Conservation (phyloP, 2,329 filamentous ascomycete species). For the Pestalotiopsis sp. region DNA sequence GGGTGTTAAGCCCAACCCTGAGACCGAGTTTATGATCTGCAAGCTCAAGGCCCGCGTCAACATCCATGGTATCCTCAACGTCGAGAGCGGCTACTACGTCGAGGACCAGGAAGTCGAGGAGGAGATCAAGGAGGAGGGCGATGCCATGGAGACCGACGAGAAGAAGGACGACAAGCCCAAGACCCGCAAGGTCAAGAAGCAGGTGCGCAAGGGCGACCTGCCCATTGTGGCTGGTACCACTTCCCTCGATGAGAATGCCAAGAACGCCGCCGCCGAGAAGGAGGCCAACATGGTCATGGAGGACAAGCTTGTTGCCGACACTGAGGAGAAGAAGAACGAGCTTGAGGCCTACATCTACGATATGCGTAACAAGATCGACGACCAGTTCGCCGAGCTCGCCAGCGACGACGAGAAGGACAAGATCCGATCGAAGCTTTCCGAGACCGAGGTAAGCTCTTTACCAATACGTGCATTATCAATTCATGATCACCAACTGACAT, state of each 20-base stretch:
- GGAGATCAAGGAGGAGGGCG: constrained; percentile 71
- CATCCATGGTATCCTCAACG: constrained; percentile 92
- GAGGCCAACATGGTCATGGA: constrained; percentile 94
- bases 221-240: constrained; percentile 83
- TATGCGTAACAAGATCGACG: constrained; percentile 91
- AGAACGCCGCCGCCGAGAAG: constrained; percentile 73
- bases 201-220: constrained; percentile 95
- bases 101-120: constrained; percentile 98
- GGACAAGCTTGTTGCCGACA: constrained; percentile 97
- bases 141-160: constrained; percentile 82
- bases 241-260: constrained; percentile 71
- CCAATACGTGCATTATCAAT: not conserved
- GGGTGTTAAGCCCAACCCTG: constrained; percentile 89
- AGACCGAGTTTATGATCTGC: constrained; percentile 99
- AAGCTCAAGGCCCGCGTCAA: constrained; percentile 98
- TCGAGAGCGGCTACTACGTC: constrained; percentile 96
- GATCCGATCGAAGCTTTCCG: constrained; percentile 80
- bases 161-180: constrained; percentile 68
- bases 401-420: constrained; percentile 91
- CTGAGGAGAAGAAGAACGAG: constrained; percentile 99
- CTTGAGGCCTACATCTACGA: constrained; percentile 98
- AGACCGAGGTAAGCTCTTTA: constrained; percentile 73
- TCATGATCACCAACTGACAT: not conserved
- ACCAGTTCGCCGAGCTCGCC: constrained; percentile 85
- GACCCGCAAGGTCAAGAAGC: constrained; percentile 98